A percentile compares a stretch with the other conserved stretches of the same genome.
phyloP scores from a whole-genome alignment of 176 grass and related monocot genomes.

The Triticum dicoccoides region DNA sequence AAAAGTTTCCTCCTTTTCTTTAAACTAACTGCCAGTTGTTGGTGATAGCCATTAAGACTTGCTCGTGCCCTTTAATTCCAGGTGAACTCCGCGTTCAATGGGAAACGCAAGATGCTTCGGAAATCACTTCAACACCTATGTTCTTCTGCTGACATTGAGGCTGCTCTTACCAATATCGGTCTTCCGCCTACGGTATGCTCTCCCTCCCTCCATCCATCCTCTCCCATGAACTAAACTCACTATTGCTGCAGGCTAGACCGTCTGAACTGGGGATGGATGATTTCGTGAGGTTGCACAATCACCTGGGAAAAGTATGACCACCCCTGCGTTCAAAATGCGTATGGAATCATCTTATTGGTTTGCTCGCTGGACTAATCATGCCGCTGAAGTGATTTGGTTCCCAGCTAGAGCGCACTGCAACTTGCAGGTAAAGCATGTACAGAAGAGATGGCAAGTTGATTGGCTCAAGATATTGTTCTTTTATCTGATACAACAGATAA shows the following conservation, averaged over 20 bases:
- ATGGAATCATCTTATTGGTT: neutral
- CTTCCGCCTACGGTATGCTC: conserved; percentile 69
- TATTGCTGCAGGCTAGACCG: conserved; percentile 75
- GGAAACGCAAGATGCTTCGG: conserved; percentile 96
- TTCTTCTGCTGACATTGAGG: conserved; percentile 63
- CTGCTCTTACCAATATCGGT: conserved; percentile 59
- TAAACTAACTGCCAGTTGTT: neutral
- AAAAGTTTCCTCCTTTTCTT: neutral
- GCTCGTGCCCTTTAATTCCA: conserved; percentile 26
- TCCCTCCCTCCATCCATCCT: neutral
- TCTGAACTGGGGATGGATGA: conserved; percentile 70
- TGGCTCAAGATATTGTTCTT: neutral
- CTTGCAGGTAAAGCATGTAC: conserved; percentile 18
- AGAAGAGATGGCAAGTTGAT: neutral
- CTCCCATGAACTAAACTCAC: neutral
- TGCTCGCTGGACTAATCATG: neutral
- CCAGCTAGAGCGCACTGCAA: neutral
- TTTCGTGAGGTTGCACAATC: conserved; percentile 89
- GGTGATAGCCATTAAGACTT: neutral
- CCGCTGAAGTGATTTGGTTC: neutral
- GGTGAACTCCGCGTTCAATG: conserved; percentile 91
- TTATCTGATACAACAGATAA: neutral
- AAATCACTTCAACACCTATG: conserved; percentile 80
- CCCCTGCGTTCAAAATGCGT: neutral
- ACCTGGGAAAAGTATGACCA: conserved; percentile 47